Evolutionary conservation across 2,329 filamentous ascomycete species (phyloP).

Genomic region (Aureobasidium sp.): DNA sequence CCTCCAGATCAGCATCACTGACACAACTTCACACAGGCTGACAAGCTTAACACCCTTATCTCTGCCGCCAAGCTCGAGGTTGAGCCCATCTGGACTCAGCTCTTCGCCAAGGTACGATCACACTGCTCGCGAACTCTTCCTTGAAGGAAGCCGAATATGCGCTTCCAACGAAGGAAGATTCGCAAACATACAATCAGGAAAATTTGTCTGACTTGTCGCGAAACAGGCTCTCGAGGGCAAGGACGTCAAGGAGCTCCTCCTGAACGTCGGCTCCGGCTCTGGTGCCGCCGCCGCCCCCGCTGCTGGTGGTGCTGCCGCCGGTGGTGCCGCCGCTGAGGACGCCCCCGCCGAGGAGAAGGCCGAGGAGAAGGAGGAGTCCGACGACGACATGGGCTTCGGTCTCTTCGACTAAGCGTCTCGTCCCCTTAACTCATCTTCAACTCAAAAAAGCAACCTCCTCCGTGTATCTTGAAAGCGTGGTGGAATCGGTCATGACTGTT

Average conservation of each 20-base stretch:
- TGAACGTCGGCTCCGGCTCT: constrained; percentile 80
- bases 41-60: constrained; percentile 94
- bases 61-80: constrained; percentile 88
- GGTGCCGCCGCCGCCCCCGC: constrained; percentile 63
- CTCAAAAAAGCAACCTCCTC: neutral
- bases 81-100: constrained; percentile 96
- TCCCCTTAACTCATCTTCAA: neutral
- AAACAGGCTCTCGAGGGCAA: constrained; percentile 76
- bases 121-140: neutral
- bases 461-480: constrained; percentile 4
- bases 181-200: neutral
- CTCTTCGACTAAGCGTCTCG: constrained; percentile 58
- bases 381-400: constrained; percentile 68
- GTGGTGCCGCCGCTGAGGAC: constrained; percentile 48
- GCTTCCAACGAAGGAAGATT: neutral
- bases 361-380: constrained; percentile 83
- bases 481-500: neutral
- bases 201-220: constrained; percentile 8
- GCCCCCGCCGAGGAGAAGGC: constrained; percentile 49
- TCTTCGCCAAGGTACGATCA: constrained; percentile 91
- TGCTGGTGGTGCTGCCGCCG: constrained; percentile 54
- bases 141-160: neutral
- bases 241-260: constrained; percentile 83
- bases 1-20: neutral
- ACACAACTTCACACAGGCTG: constrained; percentile 53